Base-by-base conservation (phyloP, 805 yeast genomes). In the Ogataea pilisensis region DNA sequence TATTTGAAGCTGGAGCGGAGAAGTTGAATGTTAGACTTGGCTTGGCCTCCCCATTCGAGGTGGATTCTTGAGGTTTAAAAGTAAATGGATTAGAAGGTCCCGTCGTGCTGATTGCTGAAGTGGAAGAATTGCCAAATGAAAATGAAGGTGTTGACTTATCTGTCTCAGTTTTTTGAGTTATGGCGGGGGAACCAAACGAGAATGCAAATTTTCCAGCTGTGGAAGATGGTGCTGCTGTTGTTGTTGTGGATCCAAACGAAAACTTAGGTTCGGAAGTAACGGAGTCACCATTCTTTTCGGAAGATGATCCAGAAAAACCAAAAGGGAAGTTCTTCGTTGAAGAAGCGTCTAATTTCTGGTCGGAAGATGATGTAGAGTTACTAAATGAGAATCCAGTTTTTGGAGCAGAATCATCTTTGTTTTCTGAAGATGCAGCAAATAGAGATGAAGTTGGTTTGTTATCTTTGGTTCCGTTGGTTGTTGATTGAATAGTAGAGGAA, bases 201-300 rank as follows among this genome's bases (percentile, higher is more conserved):
- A 46, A 46, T 20, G 41, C 39, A 13, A 42, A 12, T 21, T 32
- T 38, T 25, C 36, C 9, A n/a, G 24, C 17, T 13, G 27, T 3
- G n/a, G 31, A 24, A 5, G 35, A n/a, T 28, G 36, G 22, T 7
- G 31, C 19, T 7, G 35, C 20, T 25, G 32, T 35, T 19, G 28
- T 37, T 12, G 46, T 19, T 7, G 54, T 42, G 22, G 55, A 42
- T 11, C 50, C 52, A 42, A 57, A 54, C 5, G 53, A 38, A 34
- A 44, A 46, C 13, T 44, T 35, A 14, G 48, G 42, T 17, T 43
- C 43, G 11, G 40, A 9, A 19, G 32, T 18, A 19, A 14, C 27
- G 21, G 26, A 7, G 7, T 22, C 26, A 7, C 11, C 26, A 22
- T 22, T 22, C 26, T 22, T 22, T 22, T 22, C 26, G 11, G 26